phyloP scores from a whole-genome alignment of 192 early-diverging fungal genomes.

The Funneliformis geosporum region DNA sequence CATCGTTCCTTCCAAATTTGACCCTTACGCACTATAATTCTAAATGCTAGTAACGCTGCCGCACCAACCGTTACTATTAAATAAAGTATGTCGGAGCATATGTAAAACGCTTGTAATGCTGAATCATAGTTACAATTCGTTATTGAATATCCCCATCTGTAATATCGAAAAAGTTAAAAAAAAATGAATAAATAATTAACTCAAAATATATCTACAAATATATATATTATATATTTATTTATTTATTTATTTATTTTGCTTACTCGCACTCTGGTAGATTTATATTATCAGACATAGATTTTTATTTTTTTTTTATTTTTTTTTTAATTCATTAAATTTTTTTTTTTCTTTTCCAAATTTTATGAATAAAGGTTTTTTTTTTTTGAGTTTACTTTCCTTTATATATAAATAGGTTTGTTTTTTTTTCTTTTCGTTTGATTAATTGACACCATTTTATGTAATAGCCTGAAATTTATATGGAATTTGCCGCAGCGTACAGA shows the following conservation, averaged over 20 bases:
- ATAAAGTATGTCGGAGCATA: neutral
- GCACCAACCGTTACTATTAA: neutral
- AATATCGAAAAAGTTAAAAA: neutral
- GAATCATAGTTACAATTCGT: neutral
- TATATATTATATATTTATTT: too few species aligned
- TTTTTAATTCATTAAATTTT: neutral
- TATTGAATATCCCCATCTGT: neutral
- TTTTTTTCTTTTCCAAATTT: too few species aligned
- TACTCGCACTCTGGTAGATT: neutral
- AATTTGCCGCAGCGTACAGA: too few species aligned
- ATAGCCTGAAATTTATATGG: too few species aligned
- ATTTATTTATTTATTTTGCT: too few species aligned
- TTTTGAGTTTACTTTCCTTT: too few species aligned
- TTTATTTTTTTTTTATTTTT: neutral
- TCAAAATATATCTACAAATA: neutral
- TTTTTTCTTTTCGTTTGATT: too few species aligned
- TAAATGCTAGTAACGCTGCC: neutral
- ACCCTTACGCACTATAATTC: neutral
- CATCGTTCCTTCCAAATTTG: neutral
- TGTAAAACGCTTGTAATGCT: neutral
- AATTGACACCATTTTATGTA: too few species aligned
- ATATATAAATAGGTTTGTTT: too few species aligned
- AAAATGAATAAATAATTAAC: neutral
- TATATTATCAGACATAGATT: neutral
- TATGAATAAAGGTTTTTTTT: too few species aligned